phyloP scores from a whole-genome alignment of 208 protist genomes.

The Leishmania turanica region DNA sequence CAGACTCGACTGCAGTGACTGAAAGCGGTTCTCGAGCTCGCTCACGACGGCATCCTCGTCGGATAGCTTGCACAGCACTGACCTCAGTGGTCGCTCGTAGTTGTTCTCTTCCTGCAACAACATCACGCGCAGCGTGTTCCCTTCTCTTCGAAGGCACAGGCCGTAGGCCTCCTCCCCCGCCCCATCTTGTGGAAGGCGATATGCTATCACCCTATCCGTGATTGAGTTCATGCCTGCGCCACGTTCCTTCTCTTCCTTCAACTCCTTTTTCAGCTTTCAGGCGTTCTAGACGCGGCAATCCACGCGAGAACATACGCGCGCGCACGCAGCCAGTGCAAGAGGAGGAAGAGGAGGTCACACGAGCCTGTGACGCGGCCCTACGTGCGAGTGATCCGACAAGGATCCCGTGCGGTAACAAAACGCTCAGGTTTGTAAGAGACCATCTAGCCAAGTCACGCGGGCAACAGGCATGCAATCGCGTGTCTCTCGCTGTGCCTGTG shows the following conservation, averaged over 20 bases:
- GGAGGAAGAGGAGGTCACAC: neutral
- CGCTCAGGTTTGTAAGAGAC: neutral
- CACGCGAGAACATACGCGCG: neutral
- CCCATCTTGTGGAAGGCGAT: constrained; percentile 19
- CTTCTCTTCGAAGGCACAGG: constrained; percentile 24
- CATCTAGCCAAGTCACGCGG: neutral
- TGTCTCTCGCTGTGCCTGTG: neutral
- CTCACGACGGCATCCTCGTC: constrained; percentile 25
- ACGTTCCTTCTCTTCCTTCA: neutral
- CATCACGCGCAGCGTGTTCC: constrained; percentile 27
- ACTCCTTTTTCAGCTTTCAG: neutral
- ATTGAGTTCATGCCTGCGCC: constrained; percentile 16
- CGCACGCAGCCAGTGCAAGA: neutral
- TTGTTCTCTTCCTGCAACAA: constrained; percentile 20
- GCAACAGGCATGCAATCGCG: neutral
- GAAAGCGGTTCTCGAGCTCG: constrained; percentile 20
- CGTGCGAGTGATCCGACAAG: neutral
- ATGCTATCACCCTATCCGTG: constrained; percentile 30
- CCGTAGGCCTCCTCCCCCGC: constrained; percentile 23
- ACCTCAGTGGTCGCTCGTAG: constrained; percentile 8
- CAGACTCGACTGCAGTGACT: constrained; percentile 8
- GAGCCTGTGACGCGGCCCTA: neutral
- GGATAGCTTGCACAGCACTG: constrained; percentile 20
- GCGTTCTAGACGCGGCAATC: neutral
- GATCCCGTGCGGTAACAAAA: neutral